phyloP scores from a whole-genome alignment of 495 filamentous ascomycete species.

The Neurospora sp. region DNA sequence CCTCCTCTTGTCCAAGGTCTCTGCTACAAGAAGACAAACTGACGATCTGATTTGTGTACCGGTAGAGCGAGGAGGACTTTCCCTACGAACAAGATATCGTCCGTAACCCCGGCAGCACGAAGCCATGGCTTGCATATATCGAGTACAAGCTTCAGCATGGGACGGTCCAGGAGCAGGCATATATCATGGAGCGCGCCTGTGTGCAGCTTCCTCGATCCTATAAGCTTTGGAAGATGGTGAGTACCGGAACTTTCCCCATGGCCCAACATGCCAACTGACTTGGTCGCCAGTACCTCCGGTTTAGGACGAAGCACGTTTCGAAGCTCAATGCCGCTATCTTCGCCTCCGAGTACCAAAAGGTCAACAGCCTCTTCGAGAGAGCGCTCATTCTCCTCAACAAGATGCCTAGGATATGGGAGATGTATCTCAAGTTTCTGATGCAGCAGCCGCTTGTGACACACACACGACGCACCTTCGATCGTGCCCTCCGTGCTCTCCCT shows the following conservation, averaged over 20 bases:
- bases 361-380: constrained; percentile 91
- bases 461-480: constrained; percentile 86
- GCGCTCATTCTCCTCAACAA: constrained; percentile 94
- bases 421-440: constrained; percentile 88
- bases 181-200: constrained; percentile 89
- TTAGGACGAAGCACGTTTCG: constrained; percentile 71
- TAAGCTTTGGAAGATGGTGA: constrained; percentile 96
- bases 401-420: constrained; percentile 98
- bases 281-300: constrained; percentile 63
- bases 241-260: background rate
- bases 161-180: constrained; percentile 80
- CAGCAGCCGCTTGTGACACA: constrained; percentile 87
- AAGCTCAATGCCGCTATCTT: constrained; percentile 78
- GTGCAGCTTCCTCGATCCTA: constrained; percentile 84
- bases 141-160: constrained; percentile 86
- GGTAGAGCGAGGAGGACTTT: constrained; percentile 72
- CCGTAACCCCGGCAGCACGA: constrained; percentile 74
- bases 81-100: constrained; percentile 95
- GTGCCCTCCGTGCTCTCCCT: constrained; percentile 86
- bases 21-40: background rate
- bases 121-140: constrained; percentile 94
- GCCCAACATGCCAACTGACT: background rate
- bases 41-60: background rate
- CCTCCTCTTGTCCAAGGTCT: background rate
- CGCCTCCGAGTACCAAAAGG: constrained; percentile 75